phyloP scores from a whole-genome alignment of 352 stramenopile species.

The Globisporangium ultimum region DNA sequence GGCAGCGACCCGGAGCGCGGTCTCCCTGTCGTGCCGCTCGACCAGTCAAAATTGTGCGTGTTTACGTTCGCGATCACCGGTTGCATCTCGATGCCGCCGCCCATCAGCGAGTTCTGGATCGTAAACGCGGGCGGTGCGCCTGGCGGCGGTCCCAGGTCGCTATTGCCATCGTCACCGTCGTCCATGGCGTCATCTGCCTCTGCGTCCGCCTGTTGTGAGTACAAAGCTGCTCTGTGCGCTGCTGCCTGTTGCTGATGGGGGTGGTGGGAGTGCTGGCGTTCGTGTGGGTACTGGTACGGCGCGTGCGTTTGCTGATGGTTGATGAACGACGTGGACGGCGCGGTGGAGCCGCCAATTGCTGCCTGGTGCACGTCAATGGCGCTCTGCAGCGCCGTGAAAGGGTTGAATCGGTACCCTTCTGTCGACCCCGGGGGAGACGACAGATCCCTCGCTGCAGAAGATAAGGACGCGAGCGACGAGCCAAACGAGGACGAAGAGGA shows the following conservation, averaged over 20 bases:
- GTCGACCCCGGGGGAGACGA: constrained; percentile 2
- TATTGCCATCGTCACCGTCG: constrained; percentile 19
- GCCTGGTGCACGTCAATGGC: constrained; percentile 41
- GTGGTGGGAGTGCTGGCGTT: constrained; percentile 7
- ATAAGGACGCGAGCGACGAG: constrained; percentile 23
- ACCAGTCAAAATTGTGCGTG: constrained; percentile 84
- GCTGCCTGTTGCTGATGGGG: constrained; percentile 4
- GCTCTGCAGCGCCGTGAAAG: constrained; percentile 57
- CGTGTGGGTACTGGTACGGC: constrained; percentile 13
- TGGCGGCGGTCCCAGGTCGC: constrained; percentile 60
- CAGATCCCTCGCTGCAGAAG: constrained; percentile 12
- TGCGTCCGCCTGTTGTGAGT: background rate
- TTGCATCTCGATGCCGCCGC: constrained; percentile 75
- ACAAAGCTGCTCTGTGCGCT: background rate
- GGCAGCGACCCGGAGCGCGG: constrained; percentile 36
- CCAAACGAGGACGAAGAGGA: constrained; percentile 48
- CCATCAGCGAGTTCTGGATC: constrained; percentile 80
- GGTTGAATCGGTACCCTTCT: constrained; percentile 47
- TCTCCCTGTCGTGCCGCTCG: constrained; percentile 27
- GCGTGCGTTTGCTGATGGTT: background rate
- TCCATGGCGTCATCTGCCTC: constrained; percentile 11
- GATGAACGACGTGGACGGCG: background rate
- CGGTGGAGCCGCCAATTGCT: background rate
- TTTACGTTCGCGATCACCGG: constrained; percentile 72
- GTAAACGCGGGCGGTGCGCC: constrained; percentile 50